Conservation (phyloP, 805 yeast genomes). For the Clavispora santaluciae region DNA sequence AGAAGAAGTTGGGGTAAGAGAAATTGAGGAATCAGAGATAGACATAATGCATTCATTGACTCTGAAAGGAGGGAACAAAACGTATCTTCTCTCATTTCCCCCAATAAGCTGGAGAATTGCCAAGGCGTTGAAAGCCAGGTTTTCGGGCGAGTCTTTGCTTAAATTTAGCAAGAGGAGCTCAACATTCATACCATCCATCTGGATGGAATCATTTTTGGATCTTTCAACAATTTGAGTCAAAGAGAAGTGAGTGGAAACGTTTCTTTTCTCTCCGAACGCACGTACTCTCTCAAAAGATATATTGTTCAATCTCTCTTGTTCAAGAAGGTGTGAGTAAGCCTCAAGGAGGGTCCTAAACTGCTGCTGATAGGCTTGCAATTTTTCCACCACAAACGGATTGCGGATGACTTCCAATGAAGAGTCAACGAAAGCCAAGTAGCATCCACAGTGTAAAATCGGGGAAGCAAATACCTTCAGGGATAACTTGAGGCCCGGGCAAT, state of each 20-base stretch:
- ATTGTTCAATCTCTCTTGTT: slow-evolving; percentile 21
- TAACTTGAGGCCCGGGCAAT: slow-evolving; percentile 13
- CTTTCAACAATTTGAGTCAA: slow-evolving; percentile 33
- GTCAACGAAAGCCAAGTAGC: slow-evolving; percentile 27
- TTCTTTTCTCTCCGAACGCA: slow-evolving; percentile 20
- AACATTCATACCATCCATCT: slow-evolving; percentile 15
- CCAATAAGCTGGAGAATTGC: slow-evolving; percentile 28
- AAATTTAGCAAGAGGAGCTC: slow-evolving; percentile 35
- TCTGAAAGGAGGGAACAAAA: slow-evolving; percentile 40
- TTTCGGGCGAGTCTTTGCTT: slow-evolving; percentile 6
- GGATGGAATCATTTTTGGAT: slow-evolving; percentile 20
- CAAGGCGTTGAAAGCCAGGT: slow-evolving; percentile 21
- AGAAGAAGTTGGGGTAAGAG: neutral
- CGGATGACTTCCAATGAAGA: slow-evolving; percentile 20
- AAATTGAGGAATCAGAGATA: neutral
- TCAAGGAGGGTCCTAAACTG: slow-evolving; percentile 17
- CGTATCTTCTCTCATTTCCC: slow-evolving; percentile 22
- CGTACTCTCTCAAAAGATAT: slow-evolving; percentile 34
- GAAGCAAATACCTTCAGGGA: slow-evolving; percentile 19
- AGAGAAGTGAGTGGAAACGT: slow-evolving; percentile 37
- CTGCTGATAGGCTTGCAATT: slow-evolving; percentile 15
- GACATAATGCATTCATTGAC: slow-evolving; percentile 29
- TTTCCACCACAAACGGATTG: slow-evolving; percentile 37
- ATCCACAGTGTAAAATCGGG: slow-evolving; percentile 29
- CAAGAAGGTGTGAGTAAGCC: slow-evolving; percentile 10